Percentiles rank a stretch among this genome's conserved stretches.
These are phyloP conservation scores for Marasmius sp. DNA, from an alignment of 1,284 basidiomycete genomes.

Conservation along the genomic window DNA sequence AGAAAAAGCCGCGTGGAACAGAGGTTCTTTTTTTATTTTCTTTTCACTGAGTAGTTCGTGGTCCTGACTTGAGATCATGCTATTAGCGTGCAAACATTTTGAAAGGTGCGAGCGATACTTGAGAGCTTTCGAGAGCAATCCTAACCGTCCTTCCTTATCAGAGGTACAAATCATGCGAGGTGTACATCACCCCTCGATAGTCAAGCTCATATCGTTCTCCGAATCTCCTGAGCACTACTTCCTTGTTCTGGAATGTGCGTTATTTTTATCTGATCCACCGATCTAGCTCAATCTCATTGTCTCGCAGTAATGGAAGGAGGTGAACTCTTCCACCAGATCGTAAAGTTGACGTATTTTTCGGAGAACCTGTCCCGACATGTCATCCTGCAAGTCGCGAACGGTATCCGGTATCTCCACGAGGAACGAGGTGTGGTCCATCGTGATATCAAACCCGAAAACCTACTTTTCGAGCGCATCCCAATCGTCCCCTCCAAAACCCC, in stretches of 20 bases:
- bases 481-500: conserved; percentile 86
- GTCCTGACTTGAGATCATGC: conserved; percentile 31
- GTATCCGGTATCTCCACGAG: conserved; percentile 95
- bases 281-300: conserved; percentile 7
- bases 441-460: conserved; percentile 99
- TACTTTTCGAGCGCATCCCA: conserved; percentile 93
- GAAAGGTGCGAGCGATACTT: conserved; percentile 61
- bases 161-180: conserved; percentile 99
- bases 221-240: conserved; percentile 96
- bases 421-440: conserved; percentile 98
- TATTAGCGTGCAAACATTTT: conserved; percentile 93
- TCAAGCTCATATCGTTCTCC: conserved; percentile 86
- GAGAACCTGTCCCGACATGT: conserved; percentile 95
- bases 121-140: not conserved
- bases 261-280: conserved; percentile 10
- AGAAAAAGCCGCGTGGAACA: conserved; percentile 94
- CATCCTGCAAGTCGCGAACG: conserved; percentile 95
- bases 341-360: conserved; percentile 98
- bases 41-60: conserved; percentile 19
- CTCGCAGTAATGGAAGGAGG: conserved; percentile 90
- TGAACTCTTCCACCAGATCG: conserved; percentile 99
- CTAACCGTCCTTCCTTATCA: conserved; percentile 26
- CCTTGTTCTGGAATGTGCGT: conserved; percentile 87
- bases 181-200: conserved; percentile 85
- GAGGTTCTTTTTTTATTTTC: conserved; percentile 68